Conservation (phyloP, 345 rosid species). For the Eucalyptus polyanthemos region DNA sequence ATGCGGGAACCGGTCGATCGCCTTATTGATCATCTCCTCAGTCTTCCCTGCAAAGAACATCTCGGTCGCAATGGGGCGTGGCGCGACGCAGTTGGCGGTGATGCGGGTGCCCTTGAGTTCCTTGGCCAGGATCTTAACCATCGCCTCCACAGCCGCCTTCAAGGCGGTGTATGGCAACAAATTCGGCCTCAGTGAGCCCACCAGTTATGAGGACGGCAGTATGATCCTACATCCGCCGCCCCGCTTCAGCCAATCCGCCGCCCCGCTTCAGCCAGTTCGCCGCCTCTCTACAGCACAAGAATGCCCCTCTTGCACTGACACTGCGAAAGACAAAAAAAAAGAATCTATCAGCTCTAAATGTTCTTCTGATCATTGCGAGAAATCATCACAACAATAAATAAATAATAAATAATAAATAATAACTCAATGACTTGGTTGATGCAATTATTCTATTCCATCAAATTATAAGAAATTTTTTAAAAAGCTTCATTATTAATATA, state of each 20-base stretch:
- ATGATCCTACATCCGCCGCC: conserved; percentile 4
- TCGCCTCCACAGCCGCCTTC: neutral
- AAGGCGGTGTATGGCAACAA: neutral
- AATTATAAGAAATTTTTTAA: too few species aligned
- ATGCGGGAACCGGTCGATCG: neutral
- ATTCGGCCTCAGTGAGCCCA: neutral
- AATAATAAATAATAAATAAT: too few species aligned
- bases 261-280: neutral
- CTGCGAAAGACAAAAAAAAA: neutral
- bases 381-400: neutral
- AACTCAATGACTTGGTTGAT: too few species aligned
- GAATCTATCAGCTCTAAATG: neutral
- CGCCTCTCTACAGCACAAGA: conserved; percentile 3
- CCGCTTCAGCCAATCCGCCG: neutral
- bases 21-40: neutral
- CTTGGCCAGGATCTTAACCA: conserved; percentile 4
- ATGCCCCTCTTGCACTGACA: neutral
- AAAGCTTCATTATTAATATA: too few species aligned
- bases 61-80: neutral
- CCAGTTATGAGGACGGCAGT: neutral
- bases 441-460: too few species aligned
- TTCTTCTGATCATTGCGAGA: neutral
- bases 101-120: conserved; percentile 6
- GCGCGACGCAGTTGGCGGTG: neutral
- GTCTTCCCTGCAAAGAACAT: neutral